A percentile compares a stretch with the other conserved stretches of the same genome.
phyloP scores from a whole-genome alignment of 768 basidiomycete genomes.

The Rhodotorula toruloides region DNA sequence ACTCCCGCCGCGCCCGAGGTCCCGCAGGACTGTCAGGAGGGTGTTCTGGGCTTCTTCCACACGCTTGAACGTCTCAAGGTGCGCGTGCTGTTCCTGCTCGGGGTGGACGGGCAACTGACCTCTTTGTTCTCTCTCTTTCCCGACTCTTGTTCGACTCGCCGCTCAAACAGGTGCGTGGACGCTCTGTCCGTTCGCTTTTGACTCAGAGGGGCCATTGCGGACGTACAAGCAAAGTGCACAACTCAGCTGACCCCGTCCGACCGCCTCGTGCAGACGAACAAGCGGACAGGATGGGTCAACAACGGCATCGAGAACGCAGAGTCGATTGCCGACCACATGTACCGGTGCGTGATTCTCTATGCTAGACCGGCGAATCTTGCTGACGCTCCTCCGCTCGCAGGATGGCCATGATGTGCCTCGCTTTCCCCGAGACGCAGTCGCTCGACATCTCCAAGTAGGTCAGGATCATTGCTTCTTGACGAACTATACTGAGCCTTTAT shows the following conservation, averaged over 20 bases:
- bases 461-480: conserved; percentile 33
- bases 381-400: conserved; percentile 45
- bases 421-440: conserved; percentile 60
- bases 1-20: conserved; percentile 27
- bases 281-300: conserved; percentile 90
- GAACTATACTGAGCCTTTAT: background rate
- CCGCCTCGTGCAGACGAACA: conserved; percentile 64
- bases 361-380: background rate
- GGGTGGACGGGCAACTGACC: background rate
- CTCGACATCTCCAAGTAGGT: conserved; percentile 69
- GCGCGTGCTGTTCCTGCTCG: background rate
- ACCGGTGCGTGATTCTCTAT: conserved; percentile 46
- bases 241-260: background rate
- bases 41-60: conserved; percentile 85
- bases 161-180: no score
- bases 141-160: no score
- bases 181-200: no score
- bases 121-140: background rate
- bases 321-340: conserved; percentile 89
- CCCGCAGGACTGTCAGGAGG: conserved; percentile 44
- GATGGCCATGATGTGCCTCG: conserved; percentile 91
- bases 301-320: conserved; percentile 56
- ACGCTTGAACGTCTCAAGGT: conserved; percentile 85
- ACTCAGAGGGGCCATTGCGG: no score
- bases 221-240: no score